These are phyloP conservation scores for Lepidium sativum DNA, from an alignment of 345 rosid species.

Conservation along the genomic window DNA sequence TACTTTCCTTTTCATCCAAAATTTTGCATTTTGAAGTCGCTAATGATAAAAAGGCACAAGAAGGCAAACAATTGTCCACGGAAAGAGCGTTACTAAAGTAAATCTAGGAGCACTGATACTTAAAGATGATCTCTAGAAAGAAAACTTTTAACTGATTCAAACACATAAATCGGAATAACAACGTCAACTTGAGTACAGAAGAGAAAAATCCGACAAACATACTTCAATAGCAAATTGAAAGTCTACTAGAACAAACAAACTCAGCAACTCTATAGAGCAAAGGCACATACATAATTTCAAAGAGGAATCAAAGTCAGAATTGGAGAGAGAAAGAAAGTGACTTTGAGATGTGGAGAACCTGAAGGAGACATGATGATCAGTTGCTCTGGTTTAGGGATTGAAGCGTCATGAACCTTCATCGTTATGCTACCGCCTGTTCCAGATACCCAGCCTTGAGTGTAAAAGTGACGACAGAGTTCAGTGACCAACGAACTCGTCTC, in stretches of 20 bases:
- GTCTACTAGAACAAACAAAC: not conserved
- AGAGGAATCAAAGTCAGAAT: not conserved
- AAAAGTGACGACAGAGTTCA: conserved; percentile 86
- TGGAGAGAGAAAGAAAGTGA: not conserved
- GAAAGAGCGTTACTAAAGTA: not conserved
- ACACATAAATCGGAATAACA: not conserved
- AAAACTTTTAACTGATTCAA: not conserved
- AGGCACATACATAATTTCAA: not conserved
- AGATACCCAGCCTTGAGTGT: conserved; percentile 81
- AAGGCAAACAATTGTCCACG: not conserved
- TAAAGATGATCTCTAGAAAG: not conserved
- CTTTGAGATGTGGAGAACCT: conserved; percentile 35
- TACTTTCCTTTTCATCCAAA: not conserved
- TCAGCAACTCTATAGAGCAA: not conserved
- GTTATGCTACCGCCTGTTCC: conserved; percentile 97
- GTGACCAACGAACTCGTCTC: conserved; percentile 54
- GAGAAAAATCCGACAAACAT: not conserved
- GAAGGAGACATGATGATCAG: conserved; percentile 97
- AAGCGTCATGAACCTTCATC: conserved; percentile 67
- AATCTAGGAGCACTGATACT: not conserved
- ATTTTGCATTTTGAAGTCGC: not conserved
- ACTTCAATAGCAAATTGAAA: not conserved
- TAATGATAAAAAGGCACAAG: not conserved
- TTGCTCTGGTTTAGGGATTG: conserved; percentile 58
- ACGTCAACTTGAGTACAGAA: not conserved